A percentile compares a stretch with the other conserved stretches of the same genome.
phyloP scores from a whole-genome alignment of 2,329 filamentous ascomycete genomes.

The Fusarium fujikuroi region DNA sequence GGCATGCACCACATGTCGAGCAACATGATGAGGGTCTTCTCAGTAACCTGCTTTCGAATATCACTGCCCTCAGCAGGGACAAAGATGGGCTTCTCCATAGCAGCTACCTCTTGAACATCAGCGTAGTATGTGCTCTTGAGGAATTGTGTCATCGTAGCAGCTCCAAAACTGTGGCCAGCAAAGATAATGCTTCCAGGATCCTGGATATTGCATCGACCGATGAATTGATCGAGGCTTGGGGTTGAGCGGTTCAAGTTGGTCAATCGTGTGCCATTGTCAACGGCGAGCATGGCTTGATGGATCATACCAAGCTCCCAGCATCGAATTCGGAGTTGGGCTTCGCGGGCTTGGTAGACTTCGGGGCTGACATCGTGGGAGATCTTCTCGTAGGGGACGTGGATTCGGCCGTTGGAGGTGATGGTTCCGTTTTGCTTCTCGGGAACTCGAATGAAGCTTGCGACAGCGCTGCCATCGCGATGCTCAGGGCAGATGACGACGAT shows the following conservation, averaged over 20 bases:
- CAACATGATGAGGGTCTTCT: slow-evolving; percentile 72
- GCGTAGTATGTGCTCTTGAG: slow-evolving; percentile 82
- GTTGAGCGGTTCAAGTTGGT: slow-evolving; percentile 65
- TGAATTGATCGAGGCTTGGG: slow-evolving; percentile 67
- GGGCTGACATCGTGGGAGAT: slow-evolving; percentile 71
- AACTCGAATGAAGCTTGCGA: slow-evolving; percentile 76
- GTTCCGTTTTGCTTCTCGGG: slow-evolving; percentile 58
- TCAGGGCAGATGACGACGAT: slow-evolving; percentile 84
- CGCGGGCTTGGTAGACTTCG: slow-evolving; percentile 73
- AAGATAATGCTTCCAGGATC: slow-evolving; percentile 79
- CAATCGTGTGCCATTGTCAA: slow-evolving; percentile 66
- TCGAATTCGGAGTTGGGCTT: slow-evolving; percentile 78
- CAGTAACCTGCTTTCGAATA: slow-evolving; percentile 74
- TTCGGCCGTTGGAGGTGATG: slow-evolving; percentile 43
- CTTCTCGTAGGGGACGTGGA: slow-evolving; percentile 59
- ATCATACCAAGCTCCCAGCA: slow-evolving; percentile 82
- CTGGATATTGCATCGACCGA: slow-evolving; percentile 71
- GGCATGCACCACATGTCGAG: slow-evolving; percentile 87
- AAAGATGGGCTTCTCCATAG: slow-evolving; percentile 69
- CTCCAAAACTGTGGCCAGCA: slow-evolving; percentile 84
- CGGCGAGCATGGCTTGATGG: slow-evolving; percentile 72
- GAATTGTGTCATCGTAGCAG: slow-evolving; percentile 78
- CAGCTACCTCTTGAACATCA: slow-evolving; percentile 55
- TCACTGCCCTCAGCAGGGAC: slow-evolving; percentile 64
- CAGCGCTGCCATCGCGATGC: slow-evolving; percentile 83